Evolutionary conservation across 78 protist species (phyloP).

Genomic region (Bodo saltans): DNA sequence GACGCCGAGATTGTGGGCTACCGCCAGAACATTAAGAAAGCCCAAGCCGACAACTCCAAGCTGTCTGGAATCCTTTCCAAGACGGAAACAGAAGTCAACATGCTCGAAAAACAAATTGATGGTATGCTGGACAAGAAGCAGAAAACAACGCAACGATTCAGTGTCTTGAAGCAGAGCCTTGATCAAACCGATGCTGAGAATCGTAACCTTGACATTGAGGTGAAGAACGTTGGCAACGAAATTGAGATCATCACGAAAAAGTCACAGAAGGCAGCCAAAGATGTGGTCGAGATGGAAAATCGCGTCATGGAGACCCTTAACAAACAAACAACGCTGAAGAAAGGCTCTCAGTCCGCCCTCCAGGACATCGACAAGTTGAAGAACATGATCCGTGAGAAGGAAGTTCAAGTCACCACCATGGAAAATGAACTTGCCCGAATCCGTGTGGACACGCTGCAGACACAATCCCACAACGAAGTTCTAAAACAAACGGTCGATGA

Average conservation of each 20-base stretch:
- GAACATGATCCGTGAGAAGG: constrained; percentile 27
- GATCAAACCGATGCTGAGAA: constrained; percentile 53
- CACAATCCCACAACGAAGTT: constrained; percentile 22
- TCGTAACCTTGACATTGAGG: not conserved
- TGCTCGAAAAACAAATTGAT: constrained; percentile 24
- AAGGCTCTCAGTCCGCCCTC: constrained; percentile 18
- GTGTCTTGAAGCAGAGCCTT: constrained; percentile 25
- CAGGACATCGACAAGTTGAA: constrained; percentile 2
- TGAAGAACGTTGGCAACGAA: not conserved
- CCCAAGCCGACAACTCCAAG: constrained; percentile 30
- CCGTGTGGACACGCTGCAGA: constrained; percentile 47
- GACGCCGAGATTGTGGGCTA: constrained; percentile 41
- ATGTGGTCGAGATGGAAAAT: constrained; percentile 7
- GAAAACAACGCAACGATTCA: not conserved
- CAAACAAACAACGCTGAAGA: constrained; percentile 34
- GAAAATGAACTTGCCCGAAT: constrained; percentile 55
- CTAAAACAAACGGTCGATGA: not conserved
- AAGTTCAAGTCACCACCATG: constrained; percentile 34
- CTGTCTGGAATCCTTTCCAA: constrained; percentile 19
- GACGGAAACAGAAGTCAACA: not conserved
- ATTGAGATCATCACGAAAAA: not conserved
- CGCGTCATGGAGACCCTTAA: not conserved
- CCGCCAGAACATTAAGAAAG: constrained; percentile 7
- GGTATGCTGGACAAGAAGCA: not conserved
- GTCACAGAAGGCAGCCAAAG: not conserved